Conservation (phyloP, 2,329 filamentous ascomycete genomes). For the Beauveria medogensis region DNA sequence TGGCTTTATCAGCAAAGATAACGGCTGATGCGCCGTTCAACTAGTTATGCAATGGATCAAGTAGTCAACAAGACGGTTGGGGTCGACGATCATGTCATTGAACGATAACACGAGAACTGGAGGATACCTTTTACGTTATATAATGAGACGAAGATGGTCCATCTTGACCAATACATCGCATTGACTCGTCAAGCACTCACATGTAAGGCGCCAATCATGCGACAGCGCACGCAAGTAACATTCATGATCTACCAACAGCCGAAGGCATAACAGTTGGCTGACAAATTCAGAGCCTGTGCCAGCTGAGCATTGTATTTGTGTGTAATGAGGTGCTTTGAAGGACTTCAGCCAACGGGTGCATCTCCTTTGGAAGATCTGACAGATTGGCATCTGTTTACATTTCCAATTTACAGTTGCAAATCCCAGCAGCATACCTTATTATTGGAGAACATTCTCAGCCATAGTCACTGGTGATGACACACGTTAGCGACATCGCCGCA, state of each 20-base stretch:
- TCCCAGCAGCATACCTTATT: neutral
- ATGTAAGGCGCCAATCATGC: neutral
- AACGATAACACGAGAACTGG: neutral
- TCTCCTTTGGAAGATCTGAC: neutral
- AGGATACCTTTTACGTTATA: neutral
- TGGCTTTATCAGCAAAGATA: too few species aligned
- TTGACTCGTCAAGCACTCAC: neutral
- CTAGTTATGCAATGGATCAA: too few species aligned
- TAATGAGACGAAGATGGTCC: neutral
- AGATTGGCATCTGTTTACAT: neutral
- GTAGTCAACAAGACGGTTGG: too few species aligned
- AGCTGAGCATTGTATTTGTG: neutral
- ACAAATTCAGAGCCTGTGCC: neutral
- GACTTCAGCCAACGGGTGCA: neutral
- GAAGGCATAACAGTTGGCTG: neutral
- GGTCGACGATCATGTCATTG: neutral
- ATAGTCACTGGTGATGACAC: constrained; percentile 35
- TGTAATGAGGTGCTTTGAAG: neutral
- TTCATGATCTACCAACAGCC: neutral
- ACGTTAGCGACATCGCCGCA: neutral
- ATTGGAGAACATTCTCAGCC: constrained; percentile 42
- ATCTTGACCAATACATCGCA: neutral
- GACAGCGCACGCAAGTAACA: neutral
- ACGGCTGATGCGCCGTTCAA: neutral
- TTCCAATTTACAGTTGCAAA: neutral